phyloP scores from a whole-genome alignment of 768 basidiomycete genomes.

The Sporobolomyces pararoseus region DNA sequence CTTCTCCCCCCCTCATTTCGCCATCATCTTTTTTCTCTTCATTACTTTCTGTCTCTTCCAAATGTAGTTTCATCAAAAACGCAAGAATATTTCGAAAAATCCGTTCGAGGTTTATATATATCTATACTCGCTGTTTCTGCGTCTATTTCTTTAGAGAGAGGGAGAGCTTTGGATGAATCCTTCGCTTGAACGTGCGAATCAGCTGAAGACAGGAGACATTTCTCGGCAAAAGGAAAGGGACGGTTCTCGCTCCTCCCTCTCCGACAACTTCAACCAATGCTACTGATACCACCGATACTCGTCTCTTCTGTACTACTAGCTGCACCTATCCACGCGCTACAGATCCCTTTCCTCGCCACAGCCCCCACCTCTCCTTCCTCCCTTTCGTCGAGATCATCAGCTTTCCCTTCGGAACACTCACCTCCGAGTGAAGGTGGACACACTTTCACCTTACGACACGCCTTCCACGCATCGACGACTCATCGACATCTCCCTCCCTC shows the following conservation, averaged over 20 bases:
- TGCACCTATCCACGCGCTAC: background rate
- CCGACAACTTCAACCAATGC: background rate
- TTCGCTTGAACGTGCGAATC: too few species aligned
- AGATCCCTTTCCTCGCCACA: slow-evolving; percentile 21
- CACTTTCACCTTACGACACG: slow-evolving; percentile 26
- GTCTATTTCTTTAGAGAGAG: too few species aligned
- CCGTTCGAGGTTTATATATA: too few species aligned
- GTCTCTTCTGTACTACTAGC: background rate
- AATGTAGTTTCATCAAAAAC: too few species aligned
- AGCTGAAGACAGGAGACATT: too few species aligned
- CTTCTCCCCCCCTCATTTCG: too few species aligned
- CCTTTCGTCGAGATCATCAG: background rate
- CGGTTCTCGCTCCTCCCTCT: background rate
- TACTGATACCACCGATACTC: slow-evolving; percentile 1
- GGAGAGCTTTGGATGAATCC: too few species aligned
- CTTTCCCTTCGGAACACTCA: background rate
- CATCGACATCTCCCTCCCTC: background rate
- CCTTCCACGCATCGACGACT: slow-evolving; percentile 15
- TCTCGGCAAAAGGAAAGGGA: too few species aligned
- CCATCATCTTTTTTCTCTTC: too few species aligned
- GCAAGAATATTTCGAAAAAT: too few species aligned
- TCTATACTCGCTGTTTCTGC: too few species aligned
- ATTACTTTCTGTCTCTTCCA: too few species aligned
- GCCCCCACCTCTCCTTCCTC: slow-evolving; percentile 5
- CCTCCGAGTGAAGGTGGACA: background rate